Evolutionary conservation across 345 rosid genomes (phyloP).

Genomic region (Theobroma cacao): DNA sequence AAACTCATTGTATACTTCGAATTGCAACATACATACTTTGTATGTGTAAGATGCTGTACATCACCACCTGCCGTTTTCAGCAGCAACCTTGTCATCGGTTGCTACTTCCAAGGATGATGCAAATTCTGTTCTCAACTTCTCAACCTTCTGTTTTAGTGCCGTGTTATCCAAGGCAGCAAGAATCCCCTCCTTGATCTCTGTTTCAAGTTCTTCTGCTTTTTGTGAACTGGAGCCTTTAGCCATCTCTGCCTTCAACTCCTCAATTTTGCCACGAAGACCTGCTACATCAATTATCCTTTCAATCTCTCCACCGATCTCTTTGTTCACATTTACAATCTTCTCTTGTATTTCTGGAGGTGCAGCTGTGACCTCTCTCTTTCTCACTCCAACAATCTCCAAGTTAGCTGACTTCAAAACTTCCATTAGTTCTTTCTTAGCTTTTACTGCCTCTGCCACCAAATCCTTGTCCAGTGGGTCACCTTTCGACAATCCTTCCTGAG

Average conservation of each 20-base stretch:
- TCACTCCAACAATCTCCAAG: slow-evolving; percentile 33
- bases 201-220: slow-evolving; percentile 19
- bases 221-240: slow-evolving; percentile 23
- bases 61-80: slow-evolving; percentile 37
- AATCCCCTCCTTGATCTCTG: slow-evolving; percentile 33
- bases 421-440: slow-evolving; percentile 27
- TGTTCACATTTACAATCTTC: slow-evolving; percentile 22
- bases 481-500: slow-evolving; percentile 26
- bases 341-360: slow-evolving; percentile 26
- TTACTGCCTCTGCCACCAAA: slow-evolving; percentile 23
- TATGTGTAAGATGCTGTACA: neutral
- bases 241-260: slow-evolving; percentile 34
- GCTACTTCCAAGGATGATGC: slow-evolving; percentile 17
- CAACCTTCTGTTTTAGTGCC: slow-evolving; percentile 33
- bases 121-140: slow-evolving; percentile 23
- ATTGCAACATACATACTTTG: slow-evolving; percentile 4
- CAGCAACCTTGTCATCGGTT: slow-evolving; percentile 9
- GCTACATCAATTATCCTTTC: slow-evolving; percentile 24
- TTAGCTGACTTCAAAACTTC: slow-evolving; percentile 30
- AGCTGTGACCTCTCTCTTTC: slow-evolving; percentile 20
- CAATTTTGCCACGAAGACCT: slow-evolving; percentile 29
- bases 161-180: slow-evolving; percentile 27
- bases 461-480: slow-evolving; percentile 27
- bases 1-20: neutral
- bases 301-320: slow-evolving; percentile 33